Base-by-base conservation (phyloP, 345 rosid species). In the Euphorbia pulcherrima region DNA sequence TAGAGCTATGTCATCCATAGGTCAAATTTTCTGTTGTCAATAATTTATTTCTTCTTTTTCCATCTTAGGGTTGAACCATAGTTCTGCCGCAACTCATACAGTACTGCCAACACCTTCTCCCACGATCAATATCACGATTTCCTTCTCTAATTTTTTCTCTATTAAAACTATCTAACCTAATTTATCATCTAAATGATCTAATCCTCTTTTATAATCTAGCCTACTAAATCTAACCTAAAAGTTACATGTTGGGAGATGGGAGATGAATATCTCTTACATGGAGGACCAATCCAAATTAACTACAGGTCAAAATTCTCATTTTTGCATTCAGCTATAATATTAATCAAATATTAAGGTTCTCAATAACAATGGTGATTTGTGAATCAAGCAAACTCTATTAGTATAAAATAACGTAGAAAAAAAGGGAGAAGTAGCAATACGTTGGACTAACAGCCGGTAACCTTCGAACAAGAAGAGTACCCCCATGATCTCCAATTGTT, bases 391-490 rank as follows among this genome's bases (percentile, higher is more conserved):
- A 18, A 64, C 13, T 10, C 29, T 2, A 66, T 46, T 60, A 53
- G 20, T 52, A 55, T 27, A 53, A 28, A 10, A 35, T 5, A 61
- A 56, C 39, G 60, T 39, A 52, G 54, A 39, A 65, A 44, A n/a
- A 33, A 41, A 52, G 48, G 64, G 60, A 68, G 18, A 56, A 69
- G 72, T 47, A 59, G 55, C 41, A 79, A 82, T 82, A 91, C 96
- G 58, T 72, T 65, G 92, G 82, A 82, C 81, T 75, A 37, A 87
- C 84, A 46, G 68, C 39, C 18, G 97, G 88, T 79, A 94, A 75
- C 77, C 90, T 94, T 53, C 99, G 86, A 53, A 94, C 80, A 21
- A 94, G 99, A 78, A 89, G 93, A 14, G 97, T 86, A 64, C 89
- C 87, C n/a, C 85, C 86, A 52, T 83, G 72, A 26, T 70, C 80